Evolutionary conservation across 805 yeast genomes (phyloP), one percentile per base, ranked within the genome.

Genomic region (Barnettozyma wickerhamii): DNA sequence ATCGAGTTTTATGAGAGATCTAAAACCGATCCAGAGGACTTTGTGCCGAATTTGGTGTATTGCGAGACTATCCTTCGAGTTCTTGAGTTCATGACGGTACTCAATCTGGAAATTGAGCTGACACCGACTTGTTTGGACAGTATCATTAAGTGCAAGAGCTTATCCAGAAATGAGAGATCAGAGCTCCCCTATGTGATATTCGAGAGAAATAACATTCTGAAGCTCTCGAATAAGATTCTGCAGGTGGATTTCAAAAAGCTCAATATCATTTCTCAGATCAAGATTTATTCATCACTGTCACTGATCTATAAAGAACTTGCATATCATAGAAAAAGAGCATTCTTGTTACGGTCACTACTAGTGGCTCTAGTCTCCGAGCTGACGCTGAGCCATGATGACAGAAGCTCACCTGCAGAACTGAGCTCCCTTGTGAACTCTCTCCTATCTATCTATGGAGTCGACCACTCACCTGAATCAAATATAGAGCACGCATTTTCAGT

Each of bases 41-140:
- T 75, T 48, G 90, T 83, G 0, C 97, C 98, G 0, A 91, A 81
- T 44, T 61, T 83, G 1, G 89, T 89, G 0, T 84, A 79, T 48
- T 77, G 84, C 32, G 96, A 88, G 48, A 70, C 82, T 2, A 66
- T 84, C 3, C 49, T 89, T 24, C 69, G 96, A 44, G 74, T 71
- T 38, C 63, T 81, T 18, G 77, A 78, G 41, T 71, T 85, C 38
- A 72, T 84, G 72, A 69, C 81, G 2, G 58, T 68, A 9, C 58
- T 79, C 5, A 69, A 69, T 20, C 29, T 35, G 10, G 21, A 27
- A 4, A 37, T 30, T 7, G 74, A 72, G 5, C 60, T 80, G 45
- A 68, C n/a, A 69, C 18, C 52, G 60, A 1, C 56, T 56, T 0
- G 64, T 72, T 56, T 78, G 26, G 65, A 70, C 6, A 59, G 68